Percentiles rank a stretch among this genome's conserved stretches.
Evolutionary conservation across 2,329 filamentous ascomycete species (phyloP).

Genomic region (Nemania sp.): DNA sequence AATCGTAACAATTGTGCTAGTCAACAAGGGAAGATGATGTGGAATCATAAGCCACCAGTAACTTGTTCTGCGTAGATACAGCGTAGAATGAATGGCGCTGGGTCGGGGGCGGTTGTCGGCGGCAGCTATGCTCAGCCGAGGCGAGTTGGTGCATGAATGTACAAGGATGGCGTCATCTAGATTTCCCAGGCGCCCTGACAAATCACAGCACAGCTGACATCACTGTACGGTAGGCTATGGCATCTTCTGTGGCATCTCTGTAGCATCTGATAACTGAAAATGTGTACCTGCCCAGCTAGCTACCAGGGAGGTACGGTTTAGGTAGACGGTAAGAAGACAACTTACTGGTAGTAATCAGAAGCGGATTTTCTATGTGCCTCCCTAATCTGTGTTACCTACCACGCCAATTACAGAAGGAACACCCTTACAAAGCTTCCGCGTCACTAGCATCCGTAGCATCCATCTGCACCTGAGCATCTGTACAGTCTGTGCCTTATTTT

Average conservation of each 20-base stretch:
- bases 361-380: neutral
- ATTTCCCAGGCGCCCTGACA: constrained; percentile 35
- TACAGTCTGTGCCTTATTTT: neutral
- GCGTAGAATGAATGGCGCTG: neutral
- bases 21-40: constrained; percentile 14
- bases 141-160: constrained; percentile 33
- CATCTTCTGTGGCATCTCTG: neutral
- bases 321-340: neutral
- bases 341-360: neutral
- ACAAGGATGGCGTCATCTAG: constrained; percentile 40
- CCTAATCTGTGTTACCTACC: constrained; percentile 1
- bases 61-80: too few species aligned
- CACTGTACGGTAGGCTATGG: constrained; percentile 27
- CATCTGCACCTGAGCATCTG: too few species aligned
- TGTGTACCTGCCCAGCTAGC: too few species aligned
- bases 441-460: neutral
- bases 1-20: constrained; percentile 8
- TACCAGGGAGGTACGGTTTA: neutral
- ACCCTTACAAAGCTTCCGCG: constrained; percentile 23
- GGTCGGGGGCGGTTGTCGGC: constrained; percentile 37
- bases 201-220: constrained; percentile 41
- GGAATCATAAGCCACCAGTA: constrained; percentile 29
- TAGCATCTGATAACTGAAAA: constrained; percentile 6
- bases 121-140: constrained; percentile 30
- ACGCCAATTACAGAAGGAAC: constrained; percentile 28